A percentile compares a stretch with the other conserved stretches of the same genome.
These are phyloP conservation scores for Penicillium egyptiacum DNA, from an alignment of 495 filamentous ascomycete species.

Conservation along the genomic window DNA sequence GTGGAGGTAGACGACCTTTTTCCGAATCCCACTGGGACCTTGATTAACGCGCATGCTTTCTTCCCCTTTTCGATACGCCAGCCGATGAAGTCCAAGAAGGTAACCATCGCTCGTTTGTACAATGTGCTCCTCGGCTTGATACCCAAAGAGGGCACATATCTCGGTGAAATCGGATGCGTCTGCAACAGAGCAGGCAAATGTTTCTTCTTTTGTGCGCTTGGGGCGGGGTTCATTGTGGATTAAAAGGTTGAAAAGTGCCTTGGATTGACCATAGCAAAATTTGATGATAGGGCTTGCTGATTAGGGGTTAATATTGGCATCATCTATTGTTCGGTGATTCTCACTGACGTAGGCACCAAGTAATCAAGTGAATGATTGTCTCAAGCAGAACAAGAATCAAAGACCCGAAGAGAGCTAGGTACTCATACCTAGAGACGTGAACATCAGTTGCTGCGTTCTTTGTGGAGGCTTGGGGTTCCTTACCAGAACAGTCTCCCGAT, in stretches of 20 bases:
- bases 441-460: constrained; percentile 4
- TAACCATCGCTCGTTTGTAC: constrained; percentile 94
- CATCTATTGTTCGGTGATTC: neutral
- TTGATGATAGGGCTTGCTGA: constrained; percentile 73
- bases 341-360: constrained; percentile 78
- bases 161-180: constrained; percentile 89
- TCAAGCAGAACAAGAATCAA: constrained; percentile 80
- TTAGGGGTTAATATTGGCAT: constrained; percentile 23
- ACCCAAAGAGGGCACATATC: constrained; percentile 83
- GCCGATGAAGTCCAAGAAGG: constrained; percentile 82
- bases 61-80: constrained; percentile 79
- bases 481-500: constrained; percentile 78
- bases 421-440: constrained; percentile 62
- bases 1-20: constrained; percentile 91
- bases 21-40: constrained; percentile 66
- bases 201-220: constrained; percentile 51
- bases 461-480: constrained; percentile 27
- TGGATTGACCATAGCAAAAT: constrained; percentile 80
- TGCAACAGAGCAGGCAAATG: constrained; percentile 50
- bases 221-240: constrained; percentile 66
- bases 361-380: constrained; percentile 79
- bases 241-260: constrained; percentile 77
- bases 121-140: constrained; percentile 92
- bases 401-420: constrained; percentile 79
- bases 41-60: constrained; percentile 70